phyloP scores from a whole-genome alignment of 805 yeast species.

The Cyberlindnera subsufficiens region DNA sequence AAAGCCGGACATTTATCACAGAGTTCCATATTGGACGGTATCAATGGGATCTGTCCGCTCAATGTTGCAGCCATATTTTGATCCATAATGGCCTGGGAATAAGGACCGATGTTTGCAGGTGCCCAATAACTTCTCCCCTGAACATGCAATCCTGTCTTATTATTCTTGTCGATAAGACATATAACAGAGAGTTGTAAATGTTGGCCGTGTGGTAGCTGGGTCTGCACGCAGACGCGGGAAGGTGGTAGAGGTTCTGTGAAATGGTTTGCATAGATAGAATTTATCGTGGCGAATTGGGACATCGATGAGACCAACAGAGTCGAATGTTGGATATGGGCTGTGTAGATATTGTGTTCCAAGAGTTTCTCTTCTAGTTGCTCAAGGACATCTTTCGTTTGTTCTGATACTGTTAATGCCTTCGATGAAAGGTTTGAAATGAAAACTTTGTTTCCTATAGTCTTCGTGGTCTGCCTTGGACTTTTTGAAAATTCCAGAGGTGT shows the following conservation, averaged over 20 bases:
- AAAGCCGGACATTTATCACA: conserved; percentile 16
- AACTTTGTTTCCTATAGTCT: conserved; percentile 24
- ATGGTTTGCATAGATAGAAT: conserved; percentile 48
- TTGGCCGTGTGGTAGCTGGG: conserved; percentile 35
- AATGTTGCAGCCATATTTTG: conserved; percentile 46
- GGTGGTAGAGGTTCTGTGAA: conserved; percentile 74
- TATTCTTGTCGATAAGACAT: conserved; percentile 28
- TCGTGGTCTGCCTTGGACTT: conserved; percentile 6
- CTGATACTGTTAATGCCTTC: conserved; percentile 23
- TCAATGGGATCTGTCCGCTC: conserved; percentile 89
- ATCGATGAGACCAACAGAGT: conserved; percentile 60
- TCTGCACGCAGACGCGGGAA: conserved; percentile 77
- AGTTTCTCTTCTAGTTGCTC: conserved; percentile 33
- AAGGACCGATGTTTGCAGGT: conserved; percentile 96
- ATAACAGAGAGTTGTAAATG: conserved; percentile 58
- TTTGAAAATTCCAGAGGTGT: not conserved
- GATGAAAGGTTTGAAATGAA: conserved; percentile 40
- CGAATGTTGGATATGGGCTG: conserved; percentile 50
- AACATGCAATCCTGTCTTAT: conserved; percentile 74
- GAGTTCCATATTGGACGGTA: conserved; percentile 65
- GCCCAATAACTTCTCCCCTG: conserved; percentile 97
- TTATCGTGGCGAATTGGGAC: conserved; percentile 56
- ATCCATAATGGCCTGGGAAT: conserved; percentile 75
- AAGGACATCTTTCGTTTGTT: conserved; percentile 48
- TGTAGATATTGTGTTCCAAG: conserved; percentile 23